Percentiles rank a stretch among this genome's conserved stretches.
Evolutionary conservation across 345 rosid species (phyloP).

Genomic region (Fremontodendron californicum): DNA sequence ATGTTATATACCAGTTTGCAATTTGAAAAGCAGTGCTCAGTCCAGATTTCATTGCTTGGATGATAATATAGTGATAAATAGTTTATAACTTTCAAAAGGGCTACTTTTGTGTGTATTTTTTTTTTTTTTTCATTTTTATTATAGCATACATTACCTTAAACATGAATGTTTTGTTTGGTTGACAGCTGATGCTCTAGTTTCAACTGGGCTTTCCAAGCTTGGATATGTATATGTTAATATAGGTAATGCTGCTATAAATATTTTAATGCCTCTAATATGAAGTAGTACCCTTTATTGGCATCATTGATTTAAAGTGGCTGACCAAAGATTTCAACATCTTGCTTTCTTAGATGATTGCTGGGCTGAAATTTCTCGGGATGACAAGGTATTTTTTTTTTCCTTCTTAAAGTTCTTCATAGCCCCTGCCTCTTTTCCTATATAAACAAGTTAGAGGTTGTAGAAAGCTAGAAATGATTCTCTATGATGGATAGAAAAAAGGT

Average conservation of each 20-base stretch:
- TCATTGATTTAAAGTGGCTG: constrained; percentile 6
- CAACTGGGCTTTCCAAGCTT: constrained; percentile 73
- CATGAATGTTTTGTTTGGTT: background rate
- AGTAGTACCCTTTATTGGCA: background rate
- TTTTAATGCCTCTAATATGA: background rate
- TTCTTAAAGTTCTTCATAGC: background rate
- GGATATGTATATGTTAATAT: constrained; percentile 81
- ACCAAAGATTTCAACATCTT: constrained; percentile 1
- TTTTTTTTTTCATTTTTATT: background rate
- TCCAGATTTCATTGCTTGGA: background rate
- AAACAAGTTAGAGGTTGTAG: background rate
- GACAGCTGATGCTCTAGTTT: constrained; percentile 74
- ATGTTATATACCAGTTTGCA: background rate
- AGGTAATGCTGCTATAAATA: constrained; percentile 35
- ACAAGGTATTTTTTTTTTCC: constrained; percentile 48
- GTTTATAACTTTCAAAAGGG: background rate
- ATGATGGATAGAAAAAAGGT: background rate
- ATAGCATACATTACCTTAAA: background rate
- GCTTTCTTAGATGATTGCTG: constrained; percentile 79
- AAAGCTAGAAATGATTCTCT: background rate
- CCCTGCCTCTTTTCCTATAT: background rate
- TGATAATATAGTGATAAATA: background rate
- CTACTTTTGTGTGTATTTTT: too few relatives aligned
- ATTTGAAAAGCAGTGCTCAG: background rate
- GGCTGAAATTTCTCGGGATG: constrained; percentile 80